Evolutionary conservation across 2,329 filamentous ascomycete species (phyloP), one percentile per base, ranked within the genome.

Genomic region (Dothidotthia symphoricarpi): DNA sequence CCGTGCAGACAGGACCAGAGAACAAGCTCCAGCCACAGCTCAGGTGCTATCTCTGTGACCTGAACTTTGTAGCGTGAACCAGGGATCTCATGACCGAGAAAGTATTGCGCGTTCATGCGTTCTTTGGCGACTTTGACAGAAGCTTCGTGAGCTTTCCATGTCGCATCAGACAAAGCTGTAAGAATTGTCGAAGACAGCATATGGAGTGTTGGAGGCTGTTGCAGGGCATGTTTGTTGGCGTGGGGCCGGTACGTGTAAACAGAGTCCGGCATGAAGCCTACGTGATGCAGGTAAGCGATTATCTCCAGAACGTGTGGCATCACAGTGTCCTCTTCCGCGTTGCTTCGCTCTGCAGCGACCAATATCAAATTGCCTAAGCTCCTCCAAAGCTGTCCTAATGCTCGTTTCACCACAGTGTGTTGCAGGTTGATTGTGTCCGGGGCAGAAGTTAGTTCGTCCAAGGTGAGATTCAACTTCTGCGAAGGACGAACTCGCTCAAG

Each of bases 1-100:
- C 73, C 73, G 34, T 73, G 69, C 6, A 75, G 46, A 47, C 72
- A 75, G 11, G 72, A 71, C 73, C 73, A 75, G 3, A 76, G 57
- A 14, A 76, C 65, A n/a, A 76, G 60, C 49, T 76, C 74, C 13
- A 76, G 53, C 74, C 74, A 76, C 11, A 76, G 55, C 41, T 75
- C 74, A 1, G 70, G 66, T 1, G 63, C 55, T 9, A 75, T 47
- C 13, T 65, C 70, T 5, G 63, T 62, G 6, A 71, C 63, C 12
- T 60, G 54, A 2, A 70, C 54, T 28, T 64, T 68, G 47, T 68
- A 72, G 17, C 66, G 64, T 19, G 68, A 68, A 1, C 68, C 67
- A 4, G 70, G 70, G 19, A 72, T 67, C 41, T 72, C 69, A 11
- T 68, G 68, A 3, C 68, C 64, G 9, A 71, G 51, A 26, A 68